Evolutionary conservation across 1,284 basidiomycete genomes (phyloP).

Genomic region (Cystobasidium pallidum): DNA sequence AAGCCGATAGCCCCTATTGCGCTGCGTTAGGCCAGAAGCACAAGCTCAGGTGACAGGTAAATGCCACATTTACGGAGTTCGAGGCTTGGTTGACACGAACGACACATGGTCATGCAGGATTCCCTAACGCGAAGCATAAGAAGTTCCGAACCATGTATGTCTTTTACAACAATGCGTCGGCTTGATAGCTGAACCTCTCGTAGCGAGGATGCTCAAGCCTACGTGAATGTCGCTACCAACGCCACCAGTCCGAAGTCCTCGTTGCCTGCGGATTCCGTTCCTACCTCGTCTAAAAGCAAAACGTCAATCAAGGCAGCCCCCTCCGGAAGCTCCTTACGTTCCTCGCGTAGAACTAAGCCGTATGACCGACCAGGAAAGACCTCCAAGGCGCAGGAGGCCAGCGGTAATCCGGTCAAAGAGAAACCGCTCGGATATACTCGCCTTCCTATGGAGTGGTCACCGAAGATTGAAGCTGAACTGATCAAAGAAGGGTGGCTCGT

Average conservation of each 20-base stretch:
- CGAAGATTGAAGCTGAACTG: constrained; percentile 8
- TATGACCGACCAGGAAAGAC: neutral
- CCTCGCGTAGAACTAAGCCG: neutral
- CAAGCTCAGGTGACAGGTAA: constrained; percentile 21
- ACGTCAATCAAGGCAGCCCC: neutral
- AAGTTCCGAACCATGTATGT: constrained; percentile 28
- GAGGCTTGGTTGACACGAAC: neutral
- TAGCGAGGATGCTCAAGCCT: constrained; percentile 34
- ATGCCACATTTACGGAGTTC: neutral
- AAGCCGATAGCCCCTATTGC: neutral
- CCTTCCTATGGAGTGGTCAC: constrained; percentile 13
- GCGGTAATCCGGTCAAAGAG: neutral
- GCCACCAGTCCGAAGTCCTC: neutral
- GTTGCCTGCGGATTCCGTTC: neutral
- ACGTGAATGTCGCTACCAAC: neutral
- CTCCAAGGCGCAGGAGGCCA: neutral
- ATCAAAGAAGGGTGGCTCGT: constrained; percentile 21
- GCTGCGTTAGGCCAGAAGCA: constrained; percentile 15
- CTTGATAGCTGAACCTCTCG: neutral
- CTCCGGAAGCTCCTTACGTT: neutral
- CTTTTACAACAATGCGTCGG: neutral
- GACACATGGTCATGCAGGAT: constrained; percentile 1
- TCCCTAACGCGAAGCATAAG: constrained; percentile 21
- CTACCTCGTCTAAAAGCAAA: neutral
- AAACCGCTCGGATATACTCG: neutral